Conservation (phyloP, 1,284 basidiomycete species). For the Microbotryum scabiosae region DNA sequence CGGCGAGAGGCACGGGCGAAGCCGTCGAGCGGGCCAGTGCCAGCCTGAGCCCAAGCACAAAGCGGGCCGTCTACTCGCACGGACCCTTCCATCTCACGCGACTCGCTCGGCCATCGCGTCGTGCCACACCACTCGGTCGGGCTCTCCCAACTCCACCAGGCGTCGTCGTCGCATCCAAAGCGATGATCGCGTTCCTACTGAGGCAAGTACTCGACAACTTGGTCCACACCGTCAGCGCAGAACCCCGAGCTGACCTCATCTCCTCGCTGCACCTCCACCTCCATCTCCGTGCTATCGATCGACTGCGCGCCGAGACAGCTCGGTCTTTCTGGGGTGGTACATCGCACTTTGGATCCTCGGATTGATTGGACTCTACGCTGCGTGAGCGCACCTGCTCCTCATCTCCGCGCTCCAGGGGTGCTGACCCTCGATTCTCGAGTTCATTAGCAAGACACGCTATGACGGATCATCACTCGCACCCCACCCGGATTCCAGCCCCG, state of each 20-base stretch:
- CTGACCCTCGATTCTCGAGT: neutral
- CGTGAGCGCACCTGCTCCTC: constrained; percentile 51
- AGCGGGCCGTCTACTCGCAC: neutral
- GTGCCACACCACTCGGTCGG: too few species aligned
- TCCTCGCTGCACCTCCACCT: too few species aligned
- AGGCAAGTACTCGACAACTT: neutral
- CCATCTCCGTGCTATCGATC: too few species aligned
- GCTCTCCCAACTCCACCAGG: neutral
- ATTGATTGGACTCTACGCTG: constrained; percentile 64
- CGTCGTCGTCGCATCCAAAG: too few species aligned
- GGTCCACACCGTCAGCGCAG: too few species aligned
- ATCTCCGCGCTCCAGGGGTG: constrained; percentile 2
- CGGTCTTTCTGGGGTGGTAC: constrained; percentile 61
- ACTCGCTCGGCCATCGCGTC: too few species aligned
- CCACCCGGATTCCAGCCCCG: constrained; percentile 19
- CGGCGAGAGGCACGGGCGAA: neutral
- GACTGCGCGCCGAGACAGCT: neutral
- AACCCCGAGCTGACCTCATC: neutral
- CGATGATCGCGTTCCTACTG: constrained; percentile 9
- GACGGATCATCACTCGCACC: constrained; percentile 55
- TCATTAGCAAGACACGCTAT: constrained; percentile 60
- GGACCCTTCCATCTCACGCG: too few species aligned
- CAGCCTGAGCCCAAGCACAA: neutral
- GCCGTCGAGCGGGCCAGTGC: neutral
- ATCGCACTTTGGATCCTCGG: constrained; percentile 61